These are phyloP conservation scores for Flaveria sonorensis DNA, from an alignment of 129 eudicot species.

Conservation along the genomic window DNA sequence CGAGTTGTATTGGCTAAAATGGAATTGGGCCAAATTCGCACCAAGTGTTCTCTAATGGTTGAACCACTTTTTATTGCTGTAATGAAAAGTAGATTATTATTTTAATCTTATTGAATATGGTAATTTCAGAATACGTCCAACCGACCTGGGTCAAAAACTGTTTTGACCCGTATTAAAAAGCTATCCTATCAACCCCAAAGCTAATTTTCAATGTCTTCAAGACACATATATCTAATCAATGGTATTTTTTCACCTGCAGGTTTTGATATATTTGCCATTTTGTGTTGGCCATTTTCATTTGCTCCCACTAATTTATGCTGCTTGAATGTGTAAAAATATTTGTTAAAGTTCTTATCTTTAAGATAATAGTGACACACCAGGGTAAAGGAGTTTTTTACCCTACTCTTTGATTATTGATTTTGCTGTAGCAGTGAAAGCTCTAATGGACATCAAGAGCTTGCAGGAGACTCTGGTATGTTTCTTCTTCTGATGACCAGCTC, in stretches of 20 bases:
- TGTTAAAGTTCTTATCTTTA: not conserved
- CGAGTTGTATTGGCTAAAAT: not conserved
- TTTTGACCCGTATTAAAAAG: no score
- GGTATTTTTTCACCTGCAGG: no score
- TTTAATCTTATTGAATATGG: no score
- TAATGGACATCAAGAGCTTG: not conserved
- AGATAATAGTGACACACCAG: not conserved
- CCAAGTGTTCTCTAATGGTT: not conserved
- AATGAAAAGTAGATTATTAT: no score
- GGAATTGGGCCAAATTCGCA: not conserved
- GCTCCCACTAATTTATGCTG: no score
- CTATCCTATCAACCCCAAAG: no score
- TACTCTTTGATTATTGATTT: not conserved
- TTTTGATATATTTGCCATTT: no score
- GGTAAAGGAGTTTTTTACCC: not conserved
- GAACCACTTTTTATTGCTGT: not conserved
- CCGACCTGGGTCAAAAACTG: no score
- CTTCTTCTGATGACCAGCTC: not conserved
- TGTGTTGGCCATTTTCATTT: no score
- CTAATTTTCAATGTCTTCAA: no score
- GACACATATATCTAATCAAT: no score
- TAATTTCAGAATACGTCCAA: no score
- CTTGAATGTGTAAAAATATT: not conserved
- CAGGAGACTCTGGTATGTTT: conserved; percentile 9
- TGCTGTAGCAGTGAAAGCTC: not conserved